Evolutionary conservation across 164 flowering plant genomes (phyloP).

Genomic region (Vitis riparia): DNA sequence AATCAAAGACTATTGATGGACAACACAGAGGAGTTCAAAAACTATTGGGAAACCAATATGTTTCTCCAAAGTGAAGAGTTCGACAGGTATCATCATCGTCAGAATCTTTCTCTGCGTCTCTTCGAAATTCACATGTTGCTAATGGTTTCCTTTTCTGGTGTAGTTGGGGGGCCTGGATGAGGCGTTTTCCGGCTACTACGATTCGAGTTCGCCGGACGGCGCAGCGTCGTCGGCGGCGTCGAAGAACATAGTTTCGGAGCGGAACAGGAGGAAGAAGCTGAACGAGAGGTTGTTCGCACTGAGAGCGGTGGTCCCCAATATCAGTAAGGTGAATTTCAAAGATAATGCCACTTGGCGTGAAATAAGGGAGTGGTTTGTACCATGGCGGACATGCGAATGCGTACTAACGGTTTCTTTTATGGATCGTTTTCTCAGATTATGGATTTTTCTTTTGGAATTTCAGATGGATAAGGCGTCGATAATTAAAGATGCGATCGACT

Average conservation of each 20-base stretch:
- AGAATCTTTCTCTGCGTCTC: not conserved
- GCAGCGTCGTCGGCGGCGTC: constrained; percentile 51
- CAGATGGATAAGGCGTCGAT: constrained; percentile 94
- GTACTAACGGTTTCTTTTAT: too few species aligned
- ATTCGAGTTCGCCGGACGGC: constrained; percentile 90
- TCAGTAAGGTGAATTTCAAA: constrained; percentile 55
- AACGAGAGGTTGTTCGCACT: constrained; percentile 84
- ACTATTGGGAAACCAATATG: constrained; percentile 52
- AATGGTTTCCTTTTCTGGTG: not conserved
- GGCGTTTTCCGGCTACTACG: constrained; percentile 57
- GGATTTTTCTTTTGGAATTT: not conserved
- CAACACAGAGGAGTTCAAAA: constrained; percentile 38
- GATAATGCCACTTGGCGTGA: too few species aligned
- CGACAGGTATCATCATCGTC: constrained; percentile 26
- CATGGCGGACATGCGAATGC: too few species aligned
- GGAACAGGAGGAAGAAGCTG: constrained; percentile 81
- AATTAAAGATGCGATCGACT: constrained; percentile 72
- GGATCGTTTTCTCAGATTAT: too few species aligned
- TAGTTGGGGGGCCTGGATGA: constrained; percentile 54
- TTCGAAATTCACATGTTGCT: too few species aligned
- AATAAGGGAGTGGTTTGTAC: too few species aligned
- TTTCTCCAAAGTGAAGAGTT: constrained; percentile 56
- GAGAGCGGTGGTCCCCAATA: constrained; percentile 83
- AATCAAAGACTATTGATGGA: constrained; percentile 12
- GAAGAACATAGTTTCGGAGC: constrained; percentile 81